Conservation (phyloP, 805 yeast genomes). For the Saccharomyces jurei region DNA sequence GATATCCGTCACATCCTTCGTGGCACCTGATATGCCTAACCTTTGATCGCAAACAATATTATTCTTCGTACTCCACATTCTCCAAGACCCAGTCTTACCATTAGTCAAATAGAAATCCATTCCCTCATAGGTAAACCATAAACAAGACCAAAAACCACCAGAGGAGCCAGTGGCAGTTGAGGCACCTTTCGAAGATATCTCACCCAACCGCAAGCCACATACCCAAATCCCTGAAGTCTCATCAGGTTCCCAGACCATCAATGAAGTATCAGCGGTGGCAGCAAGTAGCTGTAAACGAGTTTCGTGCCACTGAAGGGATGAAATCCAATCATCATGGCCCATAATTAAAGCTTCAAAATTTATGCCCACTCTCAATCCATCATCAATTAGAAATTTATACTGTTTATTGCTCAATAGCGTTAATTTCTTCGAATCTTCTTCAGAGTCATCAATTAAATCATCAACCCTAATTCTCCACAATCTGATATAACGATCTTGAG, state of each 20-base stretch:
- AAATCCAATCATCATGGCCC: constrained; percentile 99
- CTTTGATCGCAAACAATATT: constrained; percentile 36
- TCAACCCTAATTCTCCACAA: constrained; percentile 70
- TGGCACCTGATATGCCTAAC: constrained; percentile 70
- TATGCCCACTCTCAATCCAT: constrained; percentile 41
- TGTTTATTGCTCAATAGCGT: constrained; percentile 62
- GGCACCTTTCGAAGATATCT: constrained; percentile 90
- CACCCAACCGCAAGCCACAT: constrained; percentile 75
- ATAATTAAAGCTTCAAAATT: constrained; percentile 86
- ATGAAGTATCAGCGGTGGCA: constrained; percentile 85
- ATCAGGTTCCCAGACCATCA: constrained; percentile 93
- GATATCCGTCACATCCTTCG: constrained; percentile 65
- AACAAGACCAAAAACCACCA: constrained; percentile 59
- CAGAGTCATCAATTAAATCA: constrained; percentile 48
- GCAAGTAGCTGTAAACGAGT: constrained; percentile 56
- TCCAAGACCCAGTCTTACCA: constrained; percentile 90
- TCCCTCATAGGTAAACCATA: constrained; percentile 53
- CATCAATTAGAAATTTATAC: constrained; percentile 44
- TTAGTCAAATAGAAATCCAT: constrained; percentile 59
- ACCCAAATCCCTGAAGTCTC: constrained; percentile 82
- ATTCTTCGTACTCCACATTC: constrained; percentile 51
- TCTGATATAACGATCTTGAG: constrained; percentile 88
- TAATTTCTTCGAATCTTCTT: constrained; percentile 40
- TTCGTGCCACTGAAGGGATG: constrained; percentile 71
- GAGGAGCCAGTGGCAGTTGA: constrained; percentile 96